Percentiles rank a stretch among this genome's conserved stretches.
Conservation (phyloP, 1,139 yeast genomes). For the Yarrowia galli region DNA sequence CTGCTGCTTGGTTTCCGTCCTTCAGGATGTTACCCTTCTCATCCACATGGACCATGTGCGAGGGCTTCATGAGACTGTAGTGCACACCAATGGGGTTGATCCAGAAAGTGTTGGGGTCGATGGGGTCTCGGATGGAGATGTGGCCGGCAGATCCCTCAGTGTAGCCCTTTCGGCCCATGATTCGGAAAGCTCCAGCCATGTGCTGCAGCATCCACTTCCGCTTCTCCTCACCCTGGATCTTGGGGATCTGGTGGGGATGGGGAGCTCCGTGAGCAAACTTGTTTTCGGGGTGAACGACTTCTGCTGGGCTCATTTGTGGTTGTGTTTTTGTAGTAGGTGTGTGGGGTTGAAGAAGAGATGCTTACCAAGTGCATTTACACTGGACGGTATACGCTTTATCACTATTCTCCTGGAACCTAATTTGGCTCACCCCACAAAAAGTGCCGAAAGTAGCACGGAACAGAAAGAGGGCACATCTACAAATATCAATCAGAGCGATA, state of each 20-base stretch:
- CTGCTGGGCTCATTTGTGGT: constrained; percentile 31
- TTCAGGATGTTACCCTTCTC: constrained; percentile 68
- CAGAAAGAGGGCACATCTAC: background rate
- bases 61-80: constrained; percentile 70
- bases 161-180: constrained; percentile 75
- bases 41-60: constrained; percentile 80
- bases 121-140: constrained; percentile 79
- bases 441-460: background rate
- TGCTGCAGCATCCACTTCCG: constrained; percentile 73
- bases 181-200: constrained; percentile 83
- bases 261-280: constrained; percentile 37
- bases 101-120: constrained; percentile 75
- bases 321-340: background rate
- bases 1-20: constrained; percentile 70
- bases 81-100: constrained; percentile 79
- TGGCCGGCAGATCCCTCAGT: constrained; percentile 86
- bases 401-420: background rate
- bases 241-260: constrained; percentile 54
- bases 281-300: constrained; percentile 26
- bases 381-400: constrained; percentile 10
- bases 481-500: background rate
- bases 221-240: constrained; percentile 59
- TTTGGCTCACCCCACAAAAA: constrained; percentile 22
- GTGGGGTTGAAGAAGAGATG: background rate
- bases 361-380: constrained; percentile 24